Evolutionary conservation across 768 basidiomycete species (phyloP).

Genomic region (Tephrocybe sp.): DNA sequence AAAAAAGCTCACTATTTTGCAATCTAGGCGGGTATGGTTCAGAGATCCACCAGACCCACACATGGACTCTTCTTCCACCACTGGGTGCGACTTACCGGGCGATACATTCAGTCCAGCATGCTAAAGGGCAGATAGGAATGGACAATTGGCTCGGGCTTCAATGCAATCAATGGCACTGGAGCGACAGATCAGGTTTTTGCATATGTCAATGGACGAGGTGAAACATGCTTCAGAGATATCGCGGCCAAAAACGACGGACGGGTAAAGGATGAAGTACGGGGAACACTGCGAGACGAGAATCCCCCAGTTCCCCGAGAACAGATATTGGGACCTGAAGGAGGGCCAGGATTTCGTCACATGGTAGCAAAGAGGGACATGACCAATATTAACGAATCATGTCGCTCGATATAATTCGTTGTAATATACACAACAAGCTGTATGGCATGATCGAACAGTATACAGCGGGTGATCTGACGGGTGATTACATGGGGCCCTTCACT

Average conservation of each 20-base stretch:
- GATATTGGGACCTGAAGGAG: constrained; percentile 29
- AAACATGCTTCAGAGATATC: constrained; percentile 31
- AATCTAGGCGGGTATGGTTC: constrained; percentile 17
- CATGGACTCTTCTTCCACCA: constrained; percentile 26
- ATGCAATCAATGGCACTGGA: constrained; percentile 33
- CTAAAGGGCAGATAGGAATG: constrained; percentile 30
- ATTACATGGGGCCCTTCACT: constrained; percentile 1
- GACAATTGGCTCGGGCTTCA: constrained; percentile 32
- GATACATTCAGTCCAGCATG: constrained; percentile 30
- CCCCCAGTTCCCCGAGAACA: constrained; percentile 28
- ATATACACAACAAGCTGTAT: not conserved
- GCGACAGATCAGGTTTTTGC: constrained; percentile 30
- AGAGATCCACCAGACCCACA: constrained; percentile 29
- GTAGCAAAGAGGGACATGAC: constrained; percentile 6
- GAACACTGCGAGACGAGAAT: constrained; percentile 25
- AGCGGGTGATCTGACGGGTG: not conserved
- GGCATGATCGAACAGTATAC: too few relatives aligned
- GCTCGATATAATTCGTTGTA: not conserved
- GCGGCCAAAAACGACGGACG: constrained; percentile 33
- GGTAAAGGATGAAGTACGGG: constrained; percentile 31
- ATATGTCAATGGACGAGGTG: constrained; percentile 27
- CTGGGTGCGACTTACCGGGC: constrained; percentile 20
- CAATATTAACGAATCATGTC: not conserved
- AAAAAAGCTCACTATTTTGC: not conserved
- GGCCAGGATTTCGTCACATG: constrained; percentile 27